Evolutionary conservation across 2,329 filamentous ascomycete genomes (phyloP).

Genomic region (Colletotrichum higginsianum): DNA sequence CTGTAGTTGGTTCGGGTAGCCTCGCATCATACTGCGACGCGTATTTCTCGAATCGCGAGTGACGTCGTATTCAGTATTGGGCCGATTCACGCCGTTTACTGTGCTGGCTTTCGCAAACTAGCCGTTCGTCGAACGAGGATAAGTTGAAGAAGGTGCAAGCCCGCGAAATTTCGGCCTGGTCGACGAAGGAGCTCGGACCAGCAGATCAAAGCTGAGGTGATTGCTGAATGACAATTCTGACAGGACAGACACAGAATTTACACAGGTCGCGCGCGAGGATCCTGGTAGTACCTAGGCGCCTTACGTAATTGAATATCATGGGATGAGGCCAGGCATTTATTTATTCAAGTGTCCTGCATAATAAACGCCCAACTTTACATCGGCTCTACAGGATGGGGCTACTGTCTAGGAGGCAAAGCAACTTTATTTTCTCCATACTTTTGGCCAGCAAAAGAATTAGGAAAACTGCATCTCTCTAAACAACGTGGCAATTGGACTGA

Average conservation of each 20-base stretch:
- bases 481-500: neutral
- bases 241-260: slow-evolving; percentile 23
- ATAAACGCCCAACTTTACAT: neutral
- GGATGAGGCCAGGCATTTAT: no score
- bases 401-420: no score
- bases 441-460: no score
- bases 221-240: slow-evolving; percentile 14
- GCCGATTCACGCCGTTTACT: neutral
- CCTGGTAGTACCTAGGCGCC: no score
- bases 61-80: neutral
- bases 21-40: slow-evolving; percentile 39
- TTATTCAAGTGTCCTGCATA: no score
- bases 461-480: neutral
- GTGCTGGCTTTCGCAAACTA: neutral
- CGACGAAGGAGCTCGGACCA: slow-evolving; percentile 39
- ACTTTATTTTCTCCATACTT: no score
- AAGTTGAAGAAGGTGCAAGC: slow-evolving; percentile 10
- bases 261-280: no score
- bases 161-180: slow-evolving; percentile 40
- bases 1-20: slow-evolving; percentile 13
- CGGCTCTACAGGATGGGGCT: neutral
- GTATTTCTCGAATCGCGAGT: slow-evolving; percentile 19
- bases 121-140: neutral
- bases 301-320: no score
- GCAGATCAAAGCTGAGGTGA: neutral